Evolutionary conservation across 345 rosid genomes (phyloP), one percentile per base, ranked within the genome.

Genomic region (Euphorbia tirucalli): DNA sequence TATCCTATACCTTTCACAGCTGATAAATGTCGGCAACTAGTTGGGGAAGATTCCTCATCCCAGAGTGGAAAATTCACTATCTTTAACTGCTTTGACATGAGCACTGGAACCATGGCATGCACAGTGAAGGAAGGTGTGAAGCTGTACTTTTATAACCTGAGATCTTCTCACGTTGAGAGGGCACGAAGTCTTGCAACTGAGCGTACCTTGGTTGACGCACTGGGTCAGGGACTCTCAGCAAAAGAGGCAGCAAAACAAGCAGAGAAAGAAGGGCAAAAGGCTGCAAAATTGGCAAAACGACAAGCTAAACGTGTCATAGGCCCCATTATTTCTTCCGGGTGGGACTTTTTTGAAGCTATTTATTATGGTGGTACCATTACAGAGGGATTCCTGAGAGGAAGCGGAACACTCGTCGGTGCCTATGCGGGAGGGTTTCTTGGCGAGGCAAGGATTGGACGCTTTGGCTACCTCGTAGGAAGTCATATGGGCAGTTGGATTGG

Each of bases 401-500:
- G 84, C 3, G 97, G 99, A n/a, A 95, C 99, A 13, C 77, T 95
- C 67, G 66, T 82, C 52, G 99, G 97, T n/a, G 84, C 99, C n/a
- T 92, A 90, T 64, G 74, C 84, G 28, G 97, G 92, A 68, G 97
- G 92, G 56, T 88, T 87, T 30, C 69, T 79, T 0, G 97, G 99
- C 0, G 97, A 95, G 77, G 85, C 86, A 69, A 87, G 89, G 43
- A 83, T 95, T 41, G 99, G 99, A 70, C 85, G 89, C 65, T 65
- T 92, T 0, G 99, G 99, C 31, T 92, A 92, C 79, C 93, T 92
- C 31, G 92, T 86, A 19, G 99, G 99, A 11, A 92, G 99, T 80
- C 90, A 80, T 50, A 56, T 95, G 65, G 99, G 99, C 62, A 89
- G 96, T 89, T 95, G 99, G 97, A 66, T 90, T n/a, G 99, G 99